phyloP scores from a whole-genome alignment of 176 grass and related monocot genomes.

The Eragrostis nindensis region DNA sequence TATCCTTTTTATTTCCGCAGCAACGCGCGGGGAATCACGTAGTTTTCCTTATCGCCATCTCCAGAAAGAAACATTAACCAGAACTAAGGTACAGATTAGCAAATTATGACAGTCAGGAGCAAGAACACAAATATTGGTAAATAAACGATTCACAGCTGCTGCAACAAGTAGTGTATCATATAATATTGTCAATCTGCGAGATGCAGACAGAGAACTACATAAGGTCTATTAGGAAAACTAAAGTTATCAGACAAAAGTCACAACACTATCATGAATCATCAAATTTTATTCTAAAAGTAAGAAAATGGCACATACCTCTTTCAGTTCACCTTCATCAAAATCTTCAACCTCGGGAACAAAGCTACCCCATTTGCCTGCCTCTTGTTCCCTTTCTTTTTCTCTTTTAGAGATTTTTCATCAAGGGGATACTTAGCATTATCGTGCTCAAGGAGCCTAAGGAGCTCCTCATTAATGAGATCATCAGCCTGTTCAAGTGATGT shows the following conservation, averaged over 20 bases:
- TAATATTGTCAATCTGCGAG: neutral
- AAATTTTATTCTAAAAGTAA: conserved; percentile 2
- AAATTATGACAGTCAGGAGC: neutral
- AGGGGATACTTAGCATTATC: conserved; percentile 90
- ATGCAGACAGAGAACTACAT: neutral
- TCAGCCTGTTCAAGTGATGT: conserved; percentile 87
- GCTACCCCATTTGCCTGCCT: conserved; percentile 40
- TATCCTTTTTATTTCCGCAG: too few species aligned
- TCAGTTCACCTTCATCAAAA: conserved; percentile 65
- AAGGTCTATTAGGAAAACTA: too few species aligned
- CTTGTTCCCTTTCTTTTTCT: conserved; percentile 76
- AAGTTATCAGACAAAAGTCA: neutral
- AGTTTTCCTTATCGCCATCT: too few species aligned
- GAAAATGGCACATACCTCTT: conserved; percentile 53
- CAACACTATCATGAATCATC: neutral
- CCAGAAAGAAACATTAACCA: neutral
- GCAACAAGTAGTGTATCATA: neutral
- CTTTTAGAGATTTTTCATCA: conserved; percentile 64
- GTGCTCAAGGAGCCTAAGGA: conserved; percentile 73
- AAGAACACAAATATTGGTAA: neutral
- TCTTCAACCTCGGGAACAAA: conserved; percentile 77
- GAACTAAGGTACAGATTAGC: neutral
- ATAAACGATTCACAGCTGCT: neutral
- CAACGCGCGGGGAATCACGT: too few species aligned
- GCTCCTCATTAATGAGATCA: conserved; percentile 74